Base-by-base conservation (phyloP, 2,329 filamentous ascomycete species). In the Bipolaris gigantea region DNA sequence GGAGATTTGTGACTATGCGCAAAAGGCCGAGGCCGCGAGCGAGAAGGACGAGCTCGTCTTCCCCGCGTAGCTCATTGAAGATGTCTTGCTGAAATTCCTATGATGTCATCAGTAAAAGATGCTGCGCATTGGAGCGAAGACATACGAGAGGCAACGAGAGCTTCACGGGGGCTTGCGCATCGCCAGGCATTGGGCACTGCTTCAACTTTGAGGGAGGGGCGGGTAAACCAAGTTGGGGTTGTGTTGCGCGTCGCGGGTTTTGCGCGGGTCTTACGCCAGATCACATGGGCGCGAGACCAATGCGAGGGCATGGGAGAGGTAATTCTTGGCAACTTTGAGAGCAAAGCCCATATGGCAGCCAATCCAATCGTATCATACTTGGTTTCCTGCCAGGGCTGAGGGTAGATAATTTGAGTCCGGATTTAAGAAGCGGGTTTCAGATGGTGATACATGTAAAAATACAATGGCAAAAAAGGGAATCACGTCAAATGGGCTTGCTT, bases 1-100 rank as follows among this genome's bases (percentile, higher is more conserved):
- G 85, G 35, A 99, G 84, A 72, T 97, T 99, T n/a, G 91, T 95
- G 69, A 97, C 84, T 53, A 99, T 85, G 63, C 92, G 90, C 73
- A 97, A 85, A 41, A 97, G 86, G 65, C 94, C 94, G 43, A 99
- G 87, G 64, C 94, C 94, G 48, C 91, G 89, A 38, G 93, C 94
- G 50, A 97, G 84, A 50, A 99, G 83, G 66, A 97, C 89, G 61
- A 99, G 87, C 76, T 95, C 89, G 89, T 99, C 94, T 78, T 97
- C 90, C 57, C 86, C 80, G 60, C 91, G 88, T 63, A 75, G 65
- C 62, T 75, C 71, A 48, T 72, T 90, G 79, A 97, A 97, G 67
- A 97, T 85, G 70, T 90, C 88, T 79, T 97, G 92, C 79, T 99
- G 94, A 75, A 95, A 99, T 81, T 92, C 81, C 80, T 84, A 63